A percentile compares a stretch with the other conserved stretches of the same genome.
Evolutionary conservation across 768 basidiomycete genomes (phyloP).

Genomic region (Fomitopsis serialis): DNA sequence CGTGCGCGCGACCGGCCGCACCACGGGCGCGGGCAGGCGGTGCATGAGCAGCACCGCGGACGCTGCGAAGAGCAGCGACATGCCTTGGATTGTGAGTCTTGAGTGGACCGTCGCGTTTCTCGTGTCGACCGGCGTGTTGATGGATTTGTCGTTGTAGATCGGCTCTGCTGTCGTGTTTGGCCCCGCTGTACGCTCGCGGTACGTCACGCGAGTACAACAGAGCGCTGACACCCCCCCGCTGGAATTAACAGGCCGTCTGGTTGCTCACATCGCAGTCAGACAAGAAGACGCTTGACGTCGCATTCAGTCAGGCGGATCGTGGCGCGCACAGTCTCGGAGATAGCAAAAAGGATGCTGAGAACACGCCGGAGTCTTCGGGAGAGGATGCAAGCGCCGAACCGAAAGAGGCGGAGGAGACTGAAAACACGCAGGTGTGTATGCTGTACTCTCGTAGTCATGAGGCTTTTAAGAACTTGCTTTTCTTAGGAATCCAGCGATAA

Average conservation of each 20-base stretch:
- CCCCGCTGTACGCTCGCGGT: conserved; percentile 12
- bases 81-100: conserved; percentile 17
- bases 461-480: not conserved
- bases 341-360: conserved; percentile 7
- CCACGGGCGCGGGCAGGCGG: conserved; percentile 10
- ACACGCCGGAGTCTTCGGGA: not conserved
- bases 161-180: conserved; percentile 21
- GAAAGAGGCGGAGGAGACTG: conserved; percentile 9
- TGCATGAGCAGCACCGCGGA: conserved; percentile 17
- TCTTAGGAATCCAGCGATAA: not conserved
- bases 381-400: too few relatives aligned
- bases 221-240: not conserved
- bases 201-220: not conserved
- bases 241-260: conserved; percentile 2
- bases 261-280: not conserved
- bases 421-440: conserved; percentile 4
- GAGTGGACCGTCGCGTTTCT: too few relatives aligned
- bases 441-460: not conserved
- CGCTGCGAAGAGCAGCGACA: conserved; percentile 15
- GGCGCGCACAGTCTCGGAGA: not conserved
- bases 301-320: not conserved
- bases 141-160: conserved; percentile 9
- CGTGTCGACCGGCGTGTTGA: too few relatives aligned
- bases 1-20: conserved; percentile 12
- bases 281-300: not conserved